Base-by-base conservation (phyloP, 2,329 filamentous ascomycete genomes). In the Diplodia scrobiculata region DNA sequence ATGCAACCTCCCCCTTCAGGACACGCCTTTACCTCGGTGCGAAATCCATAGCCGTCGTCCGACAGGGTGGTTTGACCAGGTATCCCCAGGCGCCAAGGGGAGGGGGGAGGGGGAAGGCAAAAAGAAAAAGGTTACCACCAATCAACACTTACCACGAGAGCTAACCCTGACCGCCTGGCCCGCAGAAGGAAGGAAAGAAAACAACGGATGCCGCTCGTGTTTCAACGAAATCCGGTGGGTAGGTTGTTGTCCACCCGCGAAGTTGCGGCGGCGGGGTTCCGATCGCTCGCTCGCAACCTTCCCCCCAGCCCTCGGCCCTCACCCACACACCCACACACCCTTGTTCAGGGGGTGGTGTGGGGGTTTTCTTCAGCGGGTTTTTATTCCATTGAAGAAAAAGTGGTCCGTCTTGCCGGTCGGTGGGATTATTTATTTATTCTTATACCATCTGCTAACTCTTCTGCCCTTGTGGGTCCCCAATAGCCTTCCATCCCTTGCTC, bases 361-460 rank as follows among this genome's bases (percentile, higher is more conserved):
- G 41, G 41, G 10, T 45, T n/a, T 45, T 45, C 41, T 45, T 45
- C 41, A 45, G 41, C 41, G 41, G 41, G 10, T 5, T 45, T 36
- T 11, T 36, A 34, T 36, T 11, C 10, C 17, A 19, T 19, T 45
- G 41, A n/a, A 45, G 17, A 45, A 36, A 36, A 9, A 10, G 41
- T 45, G 41, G 41, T 19, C 41, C 17, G 41, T 19, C n/a, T 45
- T 19, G 34, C 36, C 21, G 19, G 21, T 58, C 29, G 21, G 54
- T 41, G 51, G 51, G 51, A 47, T 48, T 60, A 14, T 19, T 60
- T 7, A 36, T 25, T 54, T 19, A 25, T 38, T 25, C n/a, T 55
- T 38, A 17, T 45, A 45, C 10, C n/a, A 6, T 45, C 41, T 45
- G 17, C n/a, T 19, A 45, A 45, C n/a, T 45, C 41, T 10, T 45